Evolutionary conservation across 805 yeast species (phyloP), one percentile per base, ranked within the genome.

Genomic region (Saccharomycopsis capsularis): DNA sequence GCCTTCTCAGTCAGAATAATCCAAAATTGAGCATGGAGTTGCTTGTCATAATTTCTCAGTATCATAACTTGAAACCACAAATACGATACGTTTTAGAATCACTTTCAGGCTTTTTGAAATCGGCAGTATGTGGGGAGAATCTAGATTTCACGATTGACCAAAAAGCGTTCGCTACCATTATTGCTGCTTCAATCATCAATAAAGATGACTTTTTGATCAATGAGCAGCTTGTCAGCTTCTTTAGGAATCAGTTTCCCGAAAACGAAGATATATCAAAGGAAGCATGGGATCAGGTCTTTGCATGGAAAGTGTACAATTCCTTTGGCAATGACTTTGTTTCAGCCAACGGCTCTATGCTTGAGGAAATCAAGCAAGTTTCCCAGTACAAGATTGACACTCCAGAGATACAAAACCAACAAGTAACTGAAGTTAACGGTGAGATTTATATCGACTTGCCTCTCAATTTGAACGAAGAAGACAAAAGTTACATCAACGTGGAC

Each of bases 291-390:
- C 23, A 22, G 41, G n/a, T 48, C 13, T 43, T 48, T 34, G 43
- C 52, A 23, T 48, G 52, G 52, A 21, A 48, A 24, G 47, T 44
- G 4, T 48, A 21, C 43, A 48, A 44, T 40, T 48, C 52, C 4
- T 40, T 39, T 32, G 47, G 47, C 4, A 40, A 32, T 34, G 46
- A 42, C n/a, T n/a, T 11, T 19, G 13, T 43, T 15, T 21, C 19
- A 7, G 25, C 6, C 15, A 44, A 48, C 43, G 40, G 15, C 15
- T 22, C 15, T 34, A 11, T 48, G 25, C 29, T 44, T 21, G 44
- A 39, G 3, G 22, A 37, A 29, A 38, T 49, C 3, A 16, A 49
- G 24, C 27, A 40, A 19, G 23, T 45, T 3, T 24, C 23, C 18
- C 34, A 29, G 6, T 38, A 35, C n/a, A 18, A 4, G 25, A 15